A percentile compares a stretch with the other conserved stretches of the same genome.
phyloP scores from a whole-genome alignment of 257 asterid species.

The Cruciata laevipes region DNA sequence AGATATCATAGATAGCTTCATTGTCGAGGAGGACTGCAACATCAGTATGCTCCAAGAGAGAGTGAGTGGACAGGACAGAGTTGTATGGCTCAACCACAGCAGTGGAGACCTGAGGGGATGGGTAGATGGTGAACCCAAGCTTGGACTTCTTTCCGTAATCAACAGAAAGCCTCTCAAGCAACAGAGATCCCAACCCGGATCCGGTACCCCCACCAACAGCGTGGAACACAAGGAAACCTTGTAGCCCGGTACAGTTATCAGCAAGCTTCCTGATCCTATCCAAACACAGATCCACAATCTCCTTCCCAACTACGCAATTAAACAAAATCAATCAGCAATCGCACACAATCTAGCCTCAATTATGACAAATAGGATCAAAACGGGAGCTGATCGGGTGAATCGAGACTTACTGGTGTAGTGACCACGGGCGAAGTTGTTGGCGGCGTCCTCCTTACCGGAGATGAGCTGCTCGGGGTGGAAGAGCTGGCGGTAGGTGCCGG shows the following conservation, averaged over 20 bases:
- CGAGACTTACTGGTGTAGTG: constrained; percentile 56
- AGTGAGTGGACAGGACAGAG: constrained; percentile 88
- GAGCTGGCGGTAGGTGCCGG: constrained; percentile 82
- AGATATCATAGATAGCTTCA: constrained; percentile 86
- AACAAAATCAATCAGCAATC: neutral
- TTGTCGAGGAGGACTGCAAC: constrained; percentile 90
- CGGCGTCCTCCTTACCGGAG: constrained; percentile 92
- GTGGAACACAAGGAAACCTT: constrained; percentile 86
- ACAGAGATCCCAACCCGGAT: constrained; percentile 80
- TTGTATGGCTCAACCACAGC: constrained; percentile 97
- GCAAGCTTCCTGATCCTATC: constrained; percentile 93
- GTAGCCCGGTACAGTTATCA: constrained; percentile 86
- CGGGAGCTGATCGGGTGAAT: neutral
- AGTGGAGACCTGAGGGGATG: constrained; percentile 93
- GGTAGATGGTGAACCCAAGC: constrained; percentile 84
- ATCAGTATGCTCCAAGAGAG: constrained; percentile 90
- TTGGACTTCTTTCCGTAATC: constrained; percentile 87
- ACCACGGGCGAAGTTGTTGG: constrained; percentile 92
- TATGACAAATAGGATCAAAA: neutral
- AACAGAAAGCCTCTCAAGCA: constrained; percentile 87
- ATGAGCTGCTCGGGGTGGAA: constrained; percentile 96
- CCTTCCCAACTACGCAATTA: constrained; percentile 48
- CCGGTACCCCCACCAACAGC: constrained; percentile 99
- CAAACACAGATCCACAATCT: constrained; percentile 80
- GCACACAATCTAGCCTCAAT: neutral